Base-by-base conservation (phyloP, 345 rosid species). In the Firmiana major region DNA sequence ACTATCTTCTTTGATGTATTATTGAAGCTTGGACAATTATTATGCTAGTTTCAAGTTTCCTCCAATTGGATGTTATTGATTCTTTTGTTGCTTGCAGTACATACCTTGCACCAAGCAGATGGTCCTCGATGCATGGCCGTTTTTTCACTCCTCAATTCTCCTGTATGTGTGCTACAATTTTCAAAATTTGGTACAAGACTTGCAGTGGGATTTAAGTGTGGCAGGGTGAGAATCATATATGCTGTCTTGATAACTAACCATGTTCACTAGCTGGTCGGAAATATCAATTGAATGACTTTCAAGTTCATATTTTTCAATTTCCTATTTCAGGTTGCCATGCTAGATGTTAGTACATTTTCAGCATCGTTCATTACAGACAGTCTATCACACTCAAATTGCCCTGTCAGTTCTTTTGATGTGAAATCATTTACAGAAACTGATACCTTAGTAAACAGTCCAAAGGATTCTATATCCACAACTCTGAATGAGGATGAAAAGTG, bases 181-280 rank as follows among this genome's bases (percentile, higher is more conserved):
- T 81, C 89, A 53, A 85, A 87, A 65, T 83, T 59, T 80, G 89
- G 90, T 76, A 77, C 73, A 77, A 88, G 81, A 85, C 93, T 94
- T 76, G 93, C 88, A 51, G 94, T 92, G 38, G 97, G 95, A 74
- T 92, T 89, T 89, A 83, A 86, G 67, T 90, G 94, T 86, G 94
- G 95, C 81, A 84, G 74, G 85, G 98, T 94, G 74, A 74, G 87
- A 83, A 72, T 85, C 74, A 79, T 54, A 71, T 65, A 11, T 73
- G 15, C 59, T 6, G 15, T 60, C 63, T 78, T 63, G 24, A 62
- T 38, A 42, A 21, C 43, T 46, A 42, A 53, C 72, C 46, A 36
- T 48, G 28, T 55, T 63, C 60, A 24, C 28, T 51, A 74, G 42
- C 65, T 55, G 26, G 45, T 51, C 72, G 15, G n/a, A 68, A 68